Evolutionary conservation across 768 basidiomycete genomes (phyloP), one percentile per base, ranked within the genome.

Genomic region (Pulveroboletus sp.): DNA sequence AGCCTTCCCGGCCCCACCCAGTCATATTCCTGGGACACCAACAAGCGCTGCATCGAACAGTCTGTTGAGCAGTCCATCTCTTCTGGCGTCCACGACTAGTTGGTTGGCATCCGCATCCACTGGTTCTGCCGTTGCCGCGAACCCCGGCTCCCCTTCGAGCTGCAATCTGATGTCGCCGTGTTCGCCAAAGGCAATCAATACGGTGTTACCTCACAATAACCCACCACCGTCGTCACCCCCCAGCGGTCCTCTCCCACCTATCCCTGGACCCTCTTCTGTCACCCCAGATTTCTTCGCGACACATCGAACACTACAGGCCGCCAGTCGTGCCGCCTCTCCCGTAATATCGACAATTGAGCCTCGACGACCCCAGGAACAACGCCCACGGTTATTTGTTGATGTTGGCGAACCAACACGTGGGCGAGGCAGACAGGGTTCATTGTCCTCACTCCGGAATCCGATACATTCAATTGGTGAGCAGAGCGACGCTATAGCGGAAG

Each of bases 151-250:
- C 3, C n/a, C 51, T n/a, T 27, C 45, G 6, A 48, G 22, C n/a
- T 23, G 55, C n/a, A 53, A 29, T 49, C 10, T 37, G 23, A 38
- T 39, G 10, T 49, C 54, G 14, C 54, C 60, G 14, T 47, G 40
- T 40, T 51, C 58, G 2, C 60, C 60, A 24, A 60, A 48, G 43
- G 42, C 58, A 7, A 20, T 46, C 22, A 42, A 49, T 43, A 37
- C 47, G 1, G 34, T 49, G 13, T 14, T n/a, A 34, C 58, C 29
- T 24, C 52, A 51, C 14, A 36, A 27, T 37, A 80, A 82, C 47
- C 83, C 82, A 0, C 83, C 83, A 0, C 81, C 77, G 0, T 80
- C 79, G 0, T 71, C 68, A 2, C 85, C 84, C 0, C 85, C 85
- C 0, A 66, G 73, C 0, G 57, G 71, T 0, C 84, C 85, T 0